Conservation (phyloP, 2,329 filamentous ascomycete species). For the Calonectria pauciramosa region DNA sequence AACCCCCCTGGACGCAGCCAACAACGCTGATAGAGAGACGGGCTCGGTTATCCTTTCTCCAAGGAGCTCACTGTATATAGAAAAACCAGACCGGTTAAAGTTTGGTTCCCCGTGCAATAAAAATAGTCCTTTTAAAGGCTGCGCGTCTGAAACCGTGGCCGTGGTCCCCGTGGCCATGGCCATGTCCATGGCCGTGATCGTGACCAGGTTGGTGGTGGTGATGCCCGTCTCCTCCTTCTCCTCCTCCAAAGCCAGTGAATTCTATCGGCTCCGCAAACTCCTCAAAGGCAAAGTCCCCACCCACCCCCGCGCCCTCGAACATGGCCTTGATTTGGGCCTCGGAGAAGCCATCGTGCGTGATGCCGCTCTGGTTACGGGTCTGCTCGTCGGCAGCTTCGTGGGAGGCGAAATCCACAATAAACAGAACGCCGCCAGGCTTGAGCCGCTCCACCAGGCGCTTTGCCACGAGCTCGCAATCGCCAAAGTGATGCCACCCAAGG, state of each 20-base stretch:
- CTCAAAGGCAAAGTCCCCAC: slow-evolving; percentile 68
- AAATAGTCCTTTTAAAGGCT: slow-evolving; percentile 38
- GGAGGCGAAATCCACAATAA: slow-evolving; percentile 77
- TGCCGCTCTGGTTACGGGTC: slow-evolving; percentile 58
- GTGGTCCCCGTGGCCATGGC: not conserved
- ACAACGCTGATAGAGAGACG: not conserved
- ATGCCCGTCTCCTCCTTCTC: slow-evolving; percentile 13
- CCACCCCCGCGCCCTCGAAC: slow-evolving; percentile 74
- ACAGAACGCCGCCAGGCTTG: slow-evolving; percentile 73
- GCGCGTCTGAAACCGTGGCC: not conserved
- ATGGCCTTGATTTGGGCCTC: slow-evolving; percentile 70
- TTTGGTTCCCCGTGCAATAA: slow-evolving; percentile 66
- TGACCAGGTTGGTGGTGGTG: not conserved
- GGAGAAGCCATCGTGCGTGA: slow-evolving; percentile 77
- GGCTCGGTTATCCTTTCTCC: not conserved
- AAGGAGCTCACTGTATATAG: not conserved
- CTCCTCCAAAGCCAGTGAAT: slow-evolving; percentile 48
- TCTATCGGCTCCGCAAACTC: slow-evolving; percentile 65
- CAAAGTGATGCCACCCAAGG: slow-evolving; percentile 77
- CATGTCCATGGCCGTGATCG: slow-evolving; percentile 41
- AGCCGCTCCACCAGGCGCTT: slow-evolving; percentile 72
- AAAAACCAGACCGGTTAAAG: slow-evolving; percentile 27
- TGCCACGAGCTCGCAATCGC: slow-evolving; percentile 72
- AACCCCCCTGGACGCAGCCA: not conserved
- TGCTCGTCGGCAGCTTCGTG: slow-evolving; percentile 55